Evolutionary conservation across 1,284 basidiomycete genomes (phyloP), one percentile per base, ranked within the genome.

Genomic region (Termitomyces sp.): DNA sequence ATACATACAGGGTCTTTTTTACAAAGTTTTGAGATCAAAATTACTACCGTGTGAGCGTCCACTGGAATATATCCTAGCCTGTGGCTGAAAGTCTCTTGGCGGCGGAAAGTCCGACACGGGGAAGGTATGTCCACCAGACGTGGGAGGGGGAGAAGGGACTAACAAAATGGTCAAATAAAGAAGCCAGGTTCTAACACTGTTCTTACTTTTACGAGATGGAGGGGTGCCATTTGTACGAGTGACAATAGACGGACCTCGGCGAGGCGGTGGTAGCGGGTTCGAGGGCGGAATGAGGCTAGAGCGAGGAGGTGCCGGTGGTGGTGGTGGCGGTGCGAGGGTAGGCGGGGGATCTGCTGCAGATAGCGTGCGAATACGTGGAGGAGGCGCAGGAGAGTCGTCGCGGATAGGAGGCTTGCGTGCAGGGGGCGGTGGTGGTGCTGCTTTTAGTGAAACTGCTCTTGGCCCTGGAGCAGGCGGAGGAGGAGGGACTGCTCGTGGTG

Each of bases 61-160:
- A 64, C 82, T 83, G 13, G 67, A 68, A 64, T 91, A 91, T 39
- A 72, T 72, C 61, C 75, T 84, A 24, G 65, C 58, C 31, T 64
- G 70, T 14, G 67, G 63, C 34, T 65, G 66, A 66, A 89, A 91
- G 28, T 73, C 72, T 41, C 87, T 79, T n/a, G 88, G 88, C 13
- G 83, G 81, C 11, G 88, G 89, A 65, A 91, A 90, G 46, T 83
- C 86, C 18, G 73, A 70, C 14, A 81, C 77, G 11, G 86, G 86
- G 63, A 90, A 91, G 18, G 75, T 81, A 62, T 89, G 84, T 24
- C 74, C 64, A 14, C 87, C 87, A 43, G 77, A 78, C 53, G 76
- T 80, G 1, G 86, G 80, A 21, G 88, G 87, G 31, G 88, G 89
- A 4, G 86, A 81, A 35, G 86, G 85, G 52, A 90, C 88, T 91